A percentile compares a stretch with the other conserved stretches of the same genome.
phyloP scores from a whole-genome alignment of 2,329 filamentous ascomycete genomes.

The Fonsecaea pugnacius region DNA sequence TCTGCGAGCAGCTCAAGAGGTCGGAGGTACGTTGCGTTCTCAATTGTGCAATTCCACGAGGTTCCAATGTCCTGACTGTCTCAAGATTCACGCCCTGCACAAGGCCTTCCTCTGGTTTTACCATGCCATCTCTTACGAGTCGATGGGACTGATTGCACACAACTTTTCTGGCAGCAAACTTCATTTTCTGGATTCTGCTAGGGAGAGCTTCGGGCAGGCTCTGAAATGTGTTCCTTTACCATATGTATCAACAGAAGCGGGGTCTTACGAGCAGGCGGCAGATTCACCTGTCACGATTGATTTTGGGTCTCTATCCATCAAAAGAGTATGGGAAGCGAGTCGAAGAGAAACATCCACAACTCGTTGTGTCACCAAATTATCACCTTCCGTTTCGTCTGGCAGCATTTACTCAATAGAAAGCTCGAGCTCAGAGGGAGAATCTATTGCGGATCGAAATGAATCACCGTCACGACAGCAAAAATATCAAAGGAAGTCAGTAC shows the following conservation, averaged over 20 bases:
- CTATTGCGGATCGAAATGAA: neutral
- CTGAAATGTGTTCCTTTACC: constrained; percentile 31
- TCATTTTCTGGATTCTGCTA: constrained; percentile 31
- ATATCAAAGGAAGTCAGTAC: neutral
- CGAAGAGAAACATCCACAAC: neutral
- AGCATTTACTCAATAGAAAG: constrained; percentile 20
- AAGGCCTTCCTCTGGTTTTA: constrained; percentile 37
- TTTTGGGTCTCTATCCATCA: neutral
- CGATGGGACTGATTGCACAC: constrained; percentile 35
- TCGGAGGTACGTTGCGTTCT: constrained; percentile 21
- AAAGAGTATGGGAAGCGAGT: neutral
- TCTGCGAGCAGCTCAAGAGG: constrained; percentile 30
- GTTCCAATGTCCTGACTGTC: neutral
- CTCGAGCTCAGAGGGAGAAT: neutral
- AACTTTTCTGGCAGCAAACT: constrained; percentile 35
- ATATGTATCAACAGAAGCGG: constrained; percentile 22
- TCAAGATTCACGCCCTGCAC: constrained; percentile 34
- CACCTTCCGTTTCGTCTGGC: constrained; percentile 12
- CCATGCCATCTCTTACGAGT: constrained; percentile 35
- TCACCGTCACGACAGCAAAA: neutral
- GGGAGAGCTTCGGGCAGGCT: constrained; percentile 31
- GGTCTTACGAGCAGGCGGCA: constrained; percentile 23
- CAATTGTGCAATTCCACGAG: neutral
- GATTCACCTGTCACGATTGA: constrained; percentile 14
- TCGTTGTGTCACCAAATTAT: neutral